phyloP scores from a whole-genome alignment of 1,139 yeast species.

The Komagataea norvegica region DNA sequence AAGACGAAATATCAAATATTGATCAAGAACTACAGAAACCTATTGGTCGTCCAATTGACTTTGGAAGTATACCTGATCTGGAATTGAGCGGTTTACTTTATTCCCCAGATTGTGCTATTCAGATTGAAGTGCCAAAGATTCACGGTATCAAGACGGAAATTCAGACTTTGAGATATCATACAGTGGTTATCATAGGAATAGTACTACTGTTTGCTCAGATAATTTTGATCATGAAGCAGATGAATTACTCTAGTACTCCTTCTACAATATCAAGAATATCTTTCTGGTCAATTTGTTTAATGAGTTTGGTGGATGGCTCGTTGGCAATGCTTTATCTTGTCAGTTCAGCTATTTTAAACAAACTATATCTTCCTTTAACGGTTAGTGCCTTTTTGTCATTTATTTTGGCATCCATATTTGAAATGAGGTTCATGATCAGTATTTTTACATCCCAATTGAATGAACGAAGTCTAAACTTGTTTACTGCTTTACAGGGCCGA shows the following conservation, averaged over 20 bases:
- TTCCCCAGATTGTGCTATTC: slow-evolving; percentile 85
- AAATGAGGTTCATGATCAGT: slow-evolving; percentile 66
- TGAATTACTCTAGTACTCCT: slow-evolving; percentile 70
- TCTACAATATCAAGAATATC: slow-evolving; percentile 71
- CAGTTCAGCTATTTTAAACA: slow-evolving; percentile 49
- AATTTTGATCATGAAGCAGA: slow-evolving; percentile 54
- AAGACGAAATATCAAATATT: slow-evolving; percentile 50
- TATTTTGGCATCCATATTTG: slow-evolving; percentile 70
- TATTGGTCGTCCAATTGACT: slow-evolving; percentile 63
- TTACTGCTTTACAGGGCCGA: slow-evolving; percentile 58
- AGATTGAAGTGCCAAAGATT: slow-evolving; percentile 40
- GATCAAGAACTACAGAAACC: slow-evolving; percentile 73
- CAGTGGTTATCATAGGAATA: slow-evolving; percentile 45
- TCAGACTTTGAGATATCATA: slow-evolving; percentile 38
- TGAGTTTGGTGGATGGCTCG: slow-evolving; percentile 64
- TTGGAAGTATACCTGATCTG: slow-evolving; percentile 50
- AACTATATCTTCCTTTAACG: slow-evolving; percentile 60
- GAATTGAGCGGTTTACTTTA: slow-evolving; percentile 56
- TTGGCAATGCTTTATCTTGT: slow-evolving; percentile 58
- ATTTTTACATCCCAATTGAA: slow-evolving; percentile 70
- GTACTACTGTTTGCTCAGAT: slow-evolving; percentile 45
- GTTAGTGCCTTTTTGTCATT: slow-evolving; percentile 68
- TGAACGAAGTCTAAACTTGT: slow-evolving; percentile 61
- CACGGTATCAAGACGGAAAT: slow-evolving; percentile 58
- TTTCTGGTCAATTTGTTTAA: slow-evolving; percentile 52